Percentiles rank a stretch among this genome's conserved stretches.
phyloP scores from a whole-genome alignment of 257 asterid genomes.

The Eucommia ulmoides region DNA sequence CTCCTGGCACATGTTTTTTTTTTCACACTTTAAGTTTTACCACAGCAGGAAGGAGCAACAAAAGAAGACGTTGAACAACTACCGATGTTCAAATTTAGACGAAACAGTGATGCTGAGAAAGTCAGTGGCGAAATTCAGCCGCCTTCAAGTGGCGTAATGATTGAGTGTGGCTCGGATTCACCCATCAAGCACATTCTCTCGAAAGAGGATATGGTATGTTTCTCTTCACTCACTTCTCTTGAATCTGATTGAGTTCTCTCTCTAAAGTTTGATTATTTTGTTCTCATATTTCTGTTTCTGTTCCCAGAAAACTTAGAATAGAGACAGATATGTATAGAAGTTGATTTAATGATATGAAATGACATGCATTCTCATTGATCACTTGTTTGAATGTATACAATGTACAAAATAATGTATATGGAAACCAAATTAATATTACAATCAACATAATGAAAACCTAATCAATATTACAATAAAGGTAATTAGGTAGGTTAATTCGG shows the following conservation, averaged over 20 bases:
- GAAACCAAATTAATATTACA: too few relatives aligned
- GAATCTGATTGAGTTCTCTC: background rate
- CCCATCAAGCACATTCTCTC: slow-evolving; percentile 3
- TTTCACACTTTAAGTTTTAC: background rate
- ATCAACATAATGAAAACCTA: too few relatives aligned
- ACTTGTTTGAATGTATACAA: too few relatives aligned
- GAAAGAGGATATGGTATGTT: slow-evolving; percentile 4
- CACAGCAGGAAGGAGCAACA: slow-evolving; percentile 10
- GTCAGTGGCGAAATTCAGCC: slow-evolving; percentile 5
- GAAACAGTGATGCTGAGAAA: background rate
- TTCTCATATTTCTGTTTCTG: background rate
- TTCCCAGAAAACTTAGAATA: background rate
- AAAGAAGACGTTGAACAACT: slow-evolving; percentile 13
- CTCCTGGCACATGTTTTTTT: background rate
- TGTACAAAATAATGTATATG: too few relatives aligned
- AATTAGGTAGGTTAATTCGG: too few relatives aligned
- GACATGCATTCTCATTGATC: too few relatives aligned
- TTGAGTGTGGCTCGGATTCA: slow-evolving; percentile 4
- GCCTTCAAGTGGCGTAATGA: slow-evolving; percentile 8
- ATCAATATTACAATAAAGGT: too few relatives aligned
- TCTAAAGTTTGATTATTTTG: background rate
- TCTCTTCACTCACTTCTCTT: background rate
- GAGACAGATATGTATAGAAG: background rate
- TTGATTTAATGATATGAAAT: too few relatives aligned
- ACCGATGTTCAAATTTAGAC: slow-evolving; percentile 4